phyloP scores from a whole-genome alignment of 805 yeast genomes.

The Wickerhamiella galacta region DNA sequence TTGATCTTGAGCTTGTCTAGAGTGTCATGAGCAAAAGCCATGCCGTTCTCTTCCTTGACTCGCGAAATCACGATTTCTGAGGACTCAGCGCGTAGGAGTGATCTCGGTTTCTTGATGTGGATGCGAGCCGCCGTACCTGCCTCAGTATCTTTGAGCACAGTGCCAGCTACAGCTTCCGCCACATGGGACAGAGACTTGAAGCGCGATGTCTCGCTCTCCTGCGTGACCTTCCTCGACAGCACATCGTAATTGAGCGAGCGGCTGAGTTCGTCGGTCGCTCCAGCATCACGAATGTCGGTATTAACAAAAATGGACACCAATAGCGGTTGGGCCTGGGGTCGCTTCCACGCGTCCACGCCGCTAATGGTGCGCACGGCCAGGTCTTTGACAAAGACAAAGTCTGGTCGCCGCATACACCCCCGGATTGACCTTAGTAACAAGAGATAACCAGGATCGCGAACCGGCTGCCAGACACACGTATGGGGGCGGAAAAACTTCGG shows the following conservation, averaged over 20 bases:
- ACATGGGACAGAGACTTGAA: conserved; percentile 25
- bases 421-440: too few species aligned
- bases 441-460: too few species aligned
- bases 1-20: conserved; percentile 20
- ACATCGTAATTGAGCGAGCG: conserved; percentile 82
- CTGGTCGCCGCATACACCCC: conserved; percentile 12
- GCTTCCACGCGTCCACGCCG: conserved; percentile 63
- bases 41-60: conserved; percentile 16
- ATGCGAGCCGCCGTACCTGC: conserved; percentile 32
- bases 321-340: conserved; percentile 50
- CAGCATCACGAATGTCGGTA: conserved; percentile 59
- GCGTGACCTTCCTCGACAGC: conserved; percentile 46
- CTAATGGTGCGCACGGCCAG: conserved; percentile 45
- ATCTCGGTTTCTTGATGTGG: conserved; percentile 31
- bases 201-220: conserved; percentile 30
- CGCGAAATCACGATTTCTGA: conserved; percentile 29
- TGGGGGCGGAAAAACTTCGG: too few species aligned
- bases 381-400: conserved; percentile 35
- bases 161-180: conserved; percentile 31
- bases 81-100: conserved; percentile 40
- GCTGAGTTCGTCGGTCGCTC: conserved; percentile 62
- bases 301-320: conserved; percentile 38
- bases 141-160: conserved; percentile 27
- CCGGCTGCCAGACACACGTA: too few species aligned
- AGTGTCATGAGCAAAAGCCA: conserved; percentile 12